These are phyloP conservation scores for Lepiota venenata DNA, from an alignment of 768 basidiomycete genomes.

Conservation along the genomic window DNA sequence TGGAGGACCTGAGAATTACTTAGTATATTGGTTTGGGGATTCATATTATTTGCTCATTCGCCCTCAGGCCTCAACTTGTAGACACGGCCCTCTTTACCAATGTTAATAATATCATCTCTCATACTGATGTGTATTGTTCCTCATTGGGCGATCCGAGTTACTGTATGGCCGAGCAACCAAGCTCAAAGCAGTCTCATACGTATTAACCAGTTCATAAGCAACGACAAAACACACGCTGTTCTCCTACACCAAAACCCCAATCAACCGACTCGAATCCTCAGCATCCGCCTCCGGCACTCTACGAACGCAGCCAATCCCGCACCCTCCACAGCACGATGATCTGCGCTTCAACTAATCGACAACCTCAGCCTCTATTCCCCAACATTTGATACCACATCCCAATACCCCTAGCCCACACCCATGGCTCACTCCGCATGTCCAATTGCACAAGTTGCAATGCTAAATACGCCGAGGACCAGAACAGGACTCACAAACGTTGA, in stretches of 20 bases:
- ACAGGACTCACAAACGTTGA: slow-evolving; percentile 75
- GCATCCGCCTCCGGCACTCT: slow-evolving; percentile 82
- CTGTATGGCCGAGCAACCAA: too few species aligned
- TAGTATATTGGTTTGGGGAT: too few species aligned
- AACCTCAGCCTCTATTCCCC: slow-evolving; percentile 24
- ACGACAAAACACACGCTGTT: too few species aligned
- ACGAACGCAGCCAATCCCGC: slow-evolving; percentile 88
- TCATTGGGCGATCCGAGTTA: too few species aligned
- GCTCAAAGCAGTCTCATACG: too few species aligned
- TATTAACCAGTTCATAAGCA: too few species aligned
- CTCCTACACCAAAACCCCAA: slow-evolving; percentile 33
- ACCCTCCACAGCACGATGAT: slow-evolving; percentile 85
- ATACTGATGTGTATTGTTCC: too few species aligned
- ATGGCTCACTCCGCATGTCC: slow-evolving; percentile 76
- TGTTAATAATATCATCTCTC: too few species aligned
- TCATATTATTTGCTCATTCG: too few species aligned
- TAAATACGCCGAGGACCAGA: slow-evolving; percentile 78
- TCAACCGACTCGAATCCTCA: slow-evolving; percentile 66
- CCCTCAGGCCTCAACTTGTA: too few species aligned
- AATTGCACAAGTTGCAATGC: slow-evolving; percentile 81
- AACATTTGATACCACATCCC: slow-evolving; percentile 13
- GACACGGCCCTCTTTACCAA: too few species aligned
- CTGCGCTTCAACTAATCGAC: slow-evolving; percentile 79
- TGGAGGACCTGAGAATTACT: too few species aligned
- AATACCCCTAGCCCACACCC: slow-evolving; percentile 50